These are phyloP conservation scores for Akanthomyces uredinophilus DNA, from an alignment of 2,329 filamentous ascomycete genomes.

Conservation along the genomic window DNA sequence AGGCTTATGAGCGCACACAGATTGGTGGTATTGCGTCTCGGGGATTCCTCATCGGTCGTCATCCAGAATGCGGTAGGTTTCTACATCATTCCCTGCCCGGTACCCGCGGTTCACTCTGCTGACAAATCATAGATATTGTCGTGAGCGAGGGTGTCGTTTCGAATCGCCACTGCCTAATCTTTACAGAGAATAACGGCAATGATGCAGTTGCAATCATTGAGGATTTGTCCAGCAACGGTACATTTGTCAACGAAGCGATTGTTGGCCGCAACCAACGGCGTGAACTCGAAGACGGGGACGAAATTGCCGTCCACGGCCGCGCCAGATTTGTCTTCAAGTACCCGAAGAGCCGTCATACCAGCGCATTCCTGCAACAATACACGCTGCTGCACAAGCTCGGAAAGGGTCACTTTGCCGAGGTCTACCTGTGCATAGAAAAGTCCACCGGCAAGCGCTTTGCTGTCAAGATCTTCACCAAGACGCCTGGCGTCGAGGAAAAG, in stretches of 20 bases:
- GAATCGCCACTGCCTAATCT: slow-evolving; percentile 74
- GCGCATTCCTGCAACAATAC: slow-evolving; percentile 81
- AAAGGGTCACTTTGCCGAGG: slow-evolving; percentile 92
- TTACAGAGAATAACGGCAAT: slow-evolving; percentile 53
- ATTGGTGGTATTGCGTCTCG: slow-evolving; percentile 60
- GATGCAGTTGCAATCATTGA: slow-evolving; percentile 72
- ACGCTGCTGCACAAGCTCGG: slow-evolving; percentile 78
- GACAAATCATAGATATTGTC: slow-evolving; percentile 51
- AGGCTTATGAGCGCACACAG: slow-evolving; percentile 59
- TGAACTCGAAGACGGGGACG: slow-evolving; percentile 83
- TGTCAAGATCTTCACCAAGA: slow-evolving; percentile 91
- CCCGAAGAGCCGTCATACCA: slow-evolving; percentile 67
- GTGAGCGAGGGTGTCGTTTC: slow-evolving; percentile 77
- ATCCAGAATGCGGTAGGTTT: slow-evolving; percentile 84
- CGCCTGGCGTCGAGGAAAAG: slow-evolving; percentile 72
- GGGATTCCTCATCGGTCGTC: slow-evolving; percentile 86
- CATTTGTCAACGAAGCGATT: slow-evolving; percentile 87
- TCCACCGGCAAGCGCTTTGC: slow-evolving; percentile 76
- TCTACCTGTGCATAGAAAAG: slow-evolving; percentile 87
- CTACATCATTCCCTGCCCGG: background rate
- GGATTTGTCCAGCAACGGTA: slow-evolving; percentile 93
- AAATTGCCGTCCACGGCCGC: slow-evolving; percentile 80
- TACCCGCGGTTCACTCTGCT: background rate
- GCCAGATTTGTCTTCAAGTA: slow-evolving; percentile 91
- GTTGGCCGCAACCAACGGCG: slow-evolving; percentile 88